Base-by-base conservation (phyloP, 768 basidiomycete genomes). In the Leccinum fibrillosum region DNA sequence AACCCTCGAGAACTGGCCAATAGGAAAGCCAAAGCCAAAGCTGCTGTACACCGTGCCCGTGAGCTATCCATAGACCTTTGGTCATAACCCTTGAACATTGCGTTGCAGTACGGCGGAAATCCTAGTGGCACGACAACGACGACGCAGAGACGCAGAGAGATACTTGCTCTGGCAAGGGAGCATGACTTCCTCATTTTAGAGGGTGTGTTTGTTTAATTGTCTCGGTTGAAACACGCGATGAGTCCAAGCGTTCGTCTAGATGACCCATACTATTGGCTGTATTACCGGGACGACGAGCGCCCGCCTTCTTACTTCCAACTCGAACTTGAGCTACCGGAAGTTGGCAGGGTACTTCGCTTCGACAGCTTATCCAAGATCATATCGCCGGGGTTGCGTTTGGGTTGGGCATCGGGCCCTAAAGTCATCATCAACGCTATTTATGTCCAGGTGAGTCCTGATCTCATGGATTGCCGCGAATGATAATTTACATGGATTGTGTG, bases 151-250 rank as follows among this genome's bases (percentile, higher is more conserved):
- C 80, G 82, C 23, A 75, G 82, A 70, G 82, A 86, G 66, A 82
- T 88, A 11, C 78, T 94, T 15, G 72, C 77, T 57, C 78, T 92
- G 28, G 85, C 85, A 32, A 77, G 80, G 52, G 79, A 88, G 64
- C 80, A 90, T 68, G 79, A 87, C 66, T 81, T 94, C 62, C 71
- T 94, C 55, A 86, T 94, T 65, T 71, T 92, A 23, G 90, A 94
- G 80, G 90, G 89, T 82, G 23, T 25, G 57, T 37, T 37, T 17
- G 37, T 37, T 37, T 8, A 28, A 28, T 28, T 12, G 11, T 2
- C 12, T 26, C 47, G 47, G 47, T 26, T 13, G 47, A 26, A 25
- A 12, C 25, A 23, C n/a, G 11, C 7, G 26, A 44, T 19, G 44
- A 45, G 19, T 34, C 49, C 25, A 49, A 19, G 39, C 13, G 12